Conservation (phyloP, 805 yeast genomes). For the Wickerhamomyces ciferrii region DNA sequence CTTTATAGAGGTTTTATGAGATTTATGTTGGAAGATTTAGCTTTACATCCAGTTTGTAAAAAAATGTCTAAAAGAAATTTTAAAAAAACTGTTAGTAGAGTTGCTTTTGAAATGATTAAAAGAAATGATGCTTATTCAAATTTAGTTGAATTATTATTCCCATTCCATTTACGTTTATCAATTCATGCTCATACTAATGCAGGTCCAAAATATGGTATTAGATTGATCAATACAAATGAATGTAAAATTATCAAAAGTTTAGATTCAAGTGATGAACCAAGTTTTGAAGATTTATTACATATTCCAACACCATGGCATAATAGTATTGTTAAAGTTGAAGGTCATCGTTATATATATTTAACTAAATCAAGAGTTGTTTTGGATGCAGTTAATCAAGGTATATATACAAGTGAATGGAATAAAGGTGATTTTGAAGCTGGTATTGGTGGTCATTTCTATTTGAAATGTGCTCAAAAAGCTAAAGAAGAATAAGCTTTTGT, state of each 20-base stretch:
- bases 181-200: constrained; percentile 56
- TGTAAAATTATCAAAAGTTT: constrained; percentile 44
- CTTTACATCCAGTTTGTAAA: constrained; percentile 33
- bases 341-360: constrained; percentile 25
- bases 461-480: not conserved
- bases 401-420: constrained; percentile 30
- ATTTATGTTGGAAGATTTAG: constrained; percentile 56
- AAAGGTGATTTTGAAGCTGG: constrained; percentile 26
- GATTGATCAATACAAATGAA: constrained; percentile 35
- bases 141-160: constrained; percentile 52
- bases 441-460: constrained; percentile 25
- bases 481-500: not conserved
- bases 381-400: constrained; percentile 30
- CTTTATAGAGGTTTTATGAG: constrained; percentile 53
- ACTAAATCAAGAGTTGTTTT: constrained; percentile 30
- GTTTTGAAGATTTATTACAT: constrained; percentile 47
- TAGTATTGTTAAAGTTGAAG: constrained; percentile 39
- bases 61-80: constrained; percentile 39
- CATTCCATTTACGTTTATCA: constrained; percentile 53
- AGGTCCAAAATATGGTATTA: constrained; percentile 58
- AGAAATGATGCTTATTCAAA: constrained; percentile 63
- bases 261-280: constrained; percentile 33
- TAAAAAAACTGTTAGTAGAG: constrained; percentile 44
- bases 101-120: constrained; percentile 61
- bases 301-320: constrained; percentile 70